Evolutionary conservation across 225 moss, liverwort and hornwort species (phyloP).

Genomic region (Bryum argenteum): DNA sequence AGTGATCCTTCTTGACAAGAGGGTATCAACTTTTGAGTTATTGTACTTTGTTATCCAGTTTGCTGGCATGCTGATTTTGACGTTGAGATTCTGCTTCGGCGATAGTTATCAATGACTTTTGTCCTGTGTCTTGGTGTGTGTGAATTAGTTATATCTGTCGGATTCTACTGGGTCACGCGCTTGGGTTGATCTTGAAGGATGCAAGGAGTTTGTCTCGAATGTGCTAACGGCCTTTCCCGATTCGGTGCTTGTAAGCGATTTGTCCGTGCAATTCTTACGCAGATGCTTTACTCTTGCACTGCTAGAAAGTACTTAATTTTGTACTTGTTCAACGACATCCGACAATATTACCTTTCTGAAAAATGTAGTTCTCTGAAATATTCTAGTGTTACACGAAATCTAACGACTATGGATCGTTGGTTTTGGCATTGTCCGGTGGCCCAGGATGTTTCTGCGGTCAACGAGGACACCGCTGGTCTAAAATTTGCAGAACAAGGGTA

Average conservation of each 20-base stretch:
- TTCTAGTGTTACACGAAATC: conserved; percentile 11
- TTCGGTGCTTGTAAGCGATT: conserved; percentile 67
- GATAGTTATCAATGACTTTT: conserved; percentile 19
- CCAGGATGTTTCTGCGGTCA: conserved; percentile 64
- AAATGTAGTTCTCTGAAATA: conserved; percentile 1
- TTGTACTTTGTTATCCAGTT: conserved; percentile 21
- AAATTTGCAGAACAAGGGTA: conserved; percentile 76
- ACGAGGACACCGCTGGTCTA: conserved; percentile 56
- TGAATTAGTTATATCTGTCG: conserved; percentile 73
- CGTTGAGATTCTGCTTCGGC: conserved; percentile 19
- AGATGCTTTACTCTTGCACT: conserved; percentile 13
- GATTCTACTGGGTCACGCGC: conserved; percentile 81
- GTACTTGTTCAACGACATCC: conserved; percentile 26
- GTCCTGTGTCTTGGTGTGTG: conserved; percentile 18
- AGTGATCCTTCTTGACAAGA: conserved; percentile 1
- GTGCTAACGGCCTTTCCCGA: conserved; percentile 95
- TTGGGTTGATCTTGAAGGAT: conserved; percentile 96
- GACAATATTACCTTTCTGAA: neutral
- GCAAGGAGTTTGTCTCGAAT: conserved; percentile 94
- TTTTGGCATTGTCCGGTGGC: conserved; percentile 29
- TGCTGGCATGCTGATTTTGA: conserved; percentile 24
- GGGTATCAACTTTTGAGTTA: conserved; percentile 10
- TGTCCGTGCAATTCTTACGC: conserved; percentile 8
- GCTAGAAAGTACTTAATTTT: conserved; percentile 14
- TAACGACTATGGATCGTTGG: conserved; percentile 30